Conservation (phyloP, 2,329 filamentous ascomycete genomes). For the Diaporthe sp. region DNA sequence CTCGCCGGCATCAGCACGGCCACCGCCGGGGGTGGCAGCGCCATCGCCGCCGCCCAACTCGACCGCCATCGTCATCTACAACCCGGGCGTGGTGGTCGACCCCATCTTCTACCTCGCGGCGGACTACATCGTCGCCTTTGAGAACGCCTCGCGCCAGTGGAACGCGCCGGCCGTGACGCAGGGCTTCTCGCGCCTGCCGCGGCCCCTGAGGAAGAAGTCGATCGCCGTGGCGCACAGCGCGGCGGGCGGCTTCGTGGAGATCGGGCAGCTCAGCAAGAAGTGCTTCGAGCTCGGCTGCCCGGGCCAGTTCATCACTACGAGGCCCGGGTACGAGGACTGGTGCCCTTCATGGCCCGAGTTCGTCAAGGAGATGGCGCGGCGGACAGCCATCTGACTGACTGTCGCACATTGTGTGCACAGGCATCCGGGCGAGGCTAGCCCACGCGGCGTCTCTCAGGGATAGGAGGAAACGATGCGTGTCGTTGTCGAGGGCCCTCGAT, state of each 20-base stretch:
- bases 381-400: slow-evolving; percentile 31
- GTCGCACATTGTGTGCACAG: neutral
- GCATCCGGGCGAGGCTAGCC: neutral
- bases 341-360: slow-evolving; percentile 44
- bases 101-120: slow-evolving; percentile 55
- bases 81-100: slow-evolving; percentile 60
- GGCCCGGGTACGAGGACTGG: slow-evolving; percentile 44
- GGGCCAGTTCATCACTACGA: slow-evolving; percentile 44
- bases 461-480: neutral
- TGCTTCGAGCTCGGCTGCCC: slow-evolving; percentile 40
- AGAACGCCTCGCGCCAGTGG: slow-evolving; percentile 47
- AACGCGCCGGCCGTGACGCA: slow-evolving; percentile 40
- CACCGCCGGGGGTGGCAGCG: neutral
- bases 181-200: slow-evolving; percentile 41
- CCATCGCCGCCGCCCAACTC: slow-evolving; percentile 17
- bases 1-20: slow-evolving; percentile 22
- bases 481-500: neutral
- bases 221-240: slow-evolving; percentile 44
- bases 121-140: slow-evolving; percentile 62
- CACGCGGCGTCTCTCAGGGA: neutral
- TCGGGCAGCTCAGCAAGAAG: slow-evolving; percentile 37
- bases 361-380: slow-evolving; percentile 39
- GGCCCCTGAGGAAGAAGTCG: slow-evolving; percentile 37
- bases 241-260: slow-evolving; percentile 26
- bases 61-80: slow-evolving; percentile 54